These are phyloP conservation scores for Beauveria caledonica DNA, from an alignment of 2,329 filamentous ascomycete genomes.

Conservation along the genomic window DNA sequence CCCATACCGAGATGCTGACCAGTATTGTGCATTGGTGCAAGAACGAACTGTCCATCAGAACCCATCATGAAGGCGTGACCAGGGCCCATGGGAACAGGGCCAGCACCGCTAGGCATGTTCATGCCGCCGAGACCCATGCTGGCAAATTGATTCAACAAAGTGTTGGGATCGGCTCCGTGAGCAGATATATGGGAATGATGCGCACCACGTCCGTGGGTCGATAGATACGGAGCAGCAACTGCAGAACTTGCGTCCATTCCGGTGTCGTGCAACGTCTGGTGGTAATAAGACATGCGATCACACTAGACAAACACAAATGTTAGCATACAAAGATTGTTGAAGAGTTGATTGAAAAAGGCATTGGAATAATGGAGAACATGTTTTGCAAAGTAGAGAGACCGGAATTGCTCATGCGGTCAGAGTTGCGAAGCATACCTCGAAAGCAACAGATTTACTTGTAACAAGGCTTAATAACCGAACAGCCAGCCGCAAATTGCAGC, in stretches of 20 bases:
- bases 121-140: conserved; percentile 30
- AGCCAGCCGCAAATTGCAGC: conserved; percentile 19
- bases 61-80: conserved; percentile 29
- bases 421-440: conserved; percentile 19
- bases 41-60: conserved; percentile 31
- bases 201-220: conserved; percentile 22
- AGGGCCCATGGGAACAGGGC: conserved; percentile 25
- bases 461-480: conserved; percentile 23
- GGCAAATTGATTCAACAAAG: conserved; percentile 28
- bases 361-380: not conserved
- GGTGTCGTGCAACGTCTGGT: conserved; percentile 19
- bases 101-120: conserved; percentile 23
- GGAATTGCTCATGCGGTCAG: not conserved
- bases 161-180: conserved; percentile 23
- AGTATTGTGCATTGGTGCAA: conserved; percentile 26
- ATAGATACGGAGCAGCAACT: conserved; percentile 24
- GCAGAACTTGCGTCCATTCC: conserved; percentile 29
- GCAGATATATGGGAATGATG: conserved; percentile 22
- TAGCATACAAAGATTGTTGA: not conserved
- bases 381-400: not conserved
- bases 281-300: conserved; percentile 27
- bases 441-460: conserved; percentile 25
- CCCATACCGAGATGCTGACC: conserved; percentile 28
- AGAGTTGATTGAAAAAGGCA: not conserved
- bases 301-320: conserved; percentile 4